These are phyloP conservation scores for Metschnikowia anglica DNA, from an alignment of 805 yeast genomes.

Conservation along the genomic window DNA sequence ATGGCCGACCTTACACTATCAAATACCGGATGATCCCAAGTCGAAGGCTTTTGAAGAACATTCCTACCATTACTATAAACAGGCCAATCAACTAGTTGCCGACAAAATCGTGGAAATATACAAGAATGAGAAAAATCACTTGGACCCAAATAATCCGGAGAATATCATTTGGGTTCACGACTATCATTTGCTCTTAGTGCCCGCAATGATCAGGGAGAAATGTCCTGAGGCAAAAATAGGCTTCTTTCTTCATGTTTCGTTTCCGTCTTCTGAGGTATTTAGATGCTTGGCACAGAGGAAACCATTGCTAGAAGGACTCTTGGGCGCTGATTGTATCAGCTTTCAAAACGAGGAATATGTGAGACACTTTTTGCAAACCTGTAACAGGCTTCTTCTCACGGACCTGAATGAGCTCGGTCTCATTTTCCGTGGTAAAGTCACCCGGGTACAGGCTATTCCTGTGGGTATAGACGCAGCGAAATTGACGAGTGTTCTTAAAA, in stretches of 20 bases:
- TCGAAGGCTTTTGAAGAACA: constrained; percentile 94
- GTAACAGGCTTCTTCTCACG: constrained; percentile 77
- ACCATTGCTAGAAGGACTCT: constrained; percentile 70
- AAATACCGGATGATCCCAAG: constrained; percentile 92
- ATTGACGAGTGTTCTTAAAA: constrained; percentile 46
- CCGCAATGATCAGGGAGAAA: constrained; percentile 72
- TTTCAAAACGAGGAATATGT: constrained; percentile 94
- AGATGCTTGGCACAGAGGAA: constrained; percentile 89
- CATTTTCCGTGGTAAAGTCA: constrained; percentile 57
- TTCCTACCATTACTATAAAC: constrained; percentile 83
- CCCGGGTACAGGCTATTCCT: constrained; percentile 59
- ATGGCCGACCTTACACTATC: constrained; percentile 95
- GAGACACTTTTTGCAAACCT: constrained; percentile 88
- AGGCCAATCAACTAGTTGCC: constrained; percentile 76
- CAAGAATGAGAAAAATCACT: constrained; percentile 48
- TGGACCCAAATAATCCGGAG: constrained; percentile 39
- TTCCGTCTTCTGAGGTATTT: constrained; percentile 94
- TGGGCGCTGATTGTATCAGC: constrained; percentile 84
- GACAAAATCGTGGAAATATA: constrained; percentile 67
- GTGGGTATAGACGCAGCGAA: constrained; percentile 77
- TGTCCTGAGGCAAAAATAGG: constrained; percentile 87
- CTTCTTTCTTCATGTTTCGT: constrained; percentile 87
- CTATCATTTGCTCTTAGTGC: constrained; percentile 85
- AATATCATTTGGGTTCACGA: constrained; percentile 93
- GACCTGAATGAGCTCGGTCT: constrained; percentile 69